These are phyloP conservation scores for Cladosporium cucumerinum DNA, from an alignment of 2,329 filamentous ascomycete genomes.

Conservation along the genomic window DNA sequence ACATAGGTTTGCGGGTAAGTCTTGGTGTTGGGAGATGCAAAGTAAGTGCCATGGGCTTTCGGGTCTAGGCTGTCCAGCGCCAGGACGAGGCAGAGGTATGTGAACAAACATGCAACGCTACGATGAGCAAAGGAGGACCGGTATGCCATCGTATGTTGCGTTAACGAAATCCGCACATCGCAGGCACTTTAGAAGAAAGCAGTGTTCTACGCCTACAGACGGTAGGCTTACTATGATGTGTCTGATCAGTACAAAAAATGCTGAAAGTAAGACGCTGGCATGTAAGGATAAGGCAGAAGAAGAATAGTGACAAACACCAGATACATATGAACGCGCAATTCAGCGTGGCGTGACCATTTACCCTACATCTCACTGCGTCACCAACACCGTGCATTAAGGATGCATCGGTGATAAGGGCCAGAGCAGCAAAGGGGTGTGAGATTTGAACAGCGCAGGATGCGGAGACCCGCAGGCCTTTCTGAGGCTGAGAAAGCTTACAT, in stretches of 20 bases:
- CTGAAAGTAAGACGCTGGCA: neutral
- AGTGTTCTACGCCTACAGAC: neutral
- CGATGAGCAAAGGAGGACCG: neutral
- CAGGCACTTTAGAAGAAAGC: neutral
- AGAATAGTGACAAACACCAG: neutral
- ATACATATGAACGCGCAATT: neutral
- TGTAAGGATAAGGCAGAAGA: neutral
- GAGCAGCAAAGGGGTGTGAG: neutral
- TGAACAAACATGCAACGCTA: neutral
- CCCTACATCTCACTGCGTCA: slow-evolving; percentile 1
- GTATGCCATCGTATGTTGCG: neutral
- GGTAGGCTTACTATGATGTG: neutral
- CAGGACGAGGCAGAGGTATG: neutral
- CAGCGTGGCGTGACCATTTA: slow-evolving; percentile 1
- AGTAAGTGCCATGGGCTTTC: slow-evolving; percentile 8
- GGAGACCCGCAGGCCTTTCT: neutral
- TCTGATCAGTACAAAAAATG: neutral
- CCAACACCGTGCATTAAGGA: neutral
- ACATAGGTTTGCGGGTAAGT: slow-evolving; percentile 5
- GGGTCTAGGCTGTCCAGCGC: neutral
- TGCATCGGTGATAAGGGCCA: neutral
- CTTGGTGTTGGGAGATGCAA: neutral
- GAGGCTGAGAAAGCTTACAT: slow-evolving; percentile 9
- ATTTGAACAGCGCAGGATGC: neutral
- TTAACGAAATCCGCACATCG: neutral